Evolutionary conservation across 495 filamentous ascomycete species (phyloP), one percentile per base, ranked within the genome.

Genomic region (Lophiotrema nucula): DNA sequence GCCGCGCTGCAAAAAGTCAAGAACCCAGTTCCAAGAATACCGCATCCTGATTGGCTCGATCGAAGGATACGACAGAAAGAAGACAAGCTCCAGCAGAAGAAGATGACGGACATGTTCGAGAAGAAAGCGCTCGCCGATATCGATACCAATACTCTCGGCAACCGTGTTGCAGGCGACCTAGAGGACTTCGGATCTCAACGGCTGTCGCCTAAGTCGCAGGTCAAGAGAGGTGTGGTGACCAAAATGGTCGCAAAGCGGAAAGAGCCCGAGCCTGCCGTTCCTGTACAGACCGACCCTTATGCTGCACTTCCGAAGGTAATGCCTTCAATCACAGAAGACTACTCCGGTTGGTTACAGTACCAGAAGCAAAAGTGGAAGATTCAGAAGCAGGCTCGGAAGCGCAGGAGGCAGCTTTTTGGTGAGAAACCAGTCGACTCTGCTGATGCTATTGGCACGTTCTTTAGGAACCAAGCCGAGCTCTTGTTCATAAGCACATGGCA

Each of bases 331-430:
- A 85, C 83, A 0, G 85, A 93, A 38, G 89, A 99, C 72, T 99
- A 99, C 56, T 73, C 80, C 21, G 90, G 83, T 0, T 99, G 96
- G 76, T 73, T 99, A 43, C 80, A 87, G 68, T 99, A 99, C 66
- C 93, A 99, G 68, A 99, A 99, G 72, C 83, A 90, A 73, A 99
- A 99, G 70, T 99, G 93, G 93, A 96, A 90, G 73, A 88, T 99
- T 24, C 93, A 99, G 70, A 95, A 89, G 67, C 89, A 96, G 71
- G 92, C 93, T 37, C 82, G 92, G 37, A 80, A 86, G 64, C 87
- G 93, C 11, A 82, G 93, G 42, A 82, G 92, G 38, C 93, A 99
- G 67, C 77, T 97, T 2, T 99, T 97, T 66, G 93, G 93, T 27
- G 92, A 99, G 60, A 85, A 88, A 43, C 80, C 79, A 11, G 84